Percentiles rank a stretch among this genome's conserved stretches.
phyloP scores from a whole-genome alignment of 805 yeast genomes.

The Barnettozyma siamensis region DNA sequence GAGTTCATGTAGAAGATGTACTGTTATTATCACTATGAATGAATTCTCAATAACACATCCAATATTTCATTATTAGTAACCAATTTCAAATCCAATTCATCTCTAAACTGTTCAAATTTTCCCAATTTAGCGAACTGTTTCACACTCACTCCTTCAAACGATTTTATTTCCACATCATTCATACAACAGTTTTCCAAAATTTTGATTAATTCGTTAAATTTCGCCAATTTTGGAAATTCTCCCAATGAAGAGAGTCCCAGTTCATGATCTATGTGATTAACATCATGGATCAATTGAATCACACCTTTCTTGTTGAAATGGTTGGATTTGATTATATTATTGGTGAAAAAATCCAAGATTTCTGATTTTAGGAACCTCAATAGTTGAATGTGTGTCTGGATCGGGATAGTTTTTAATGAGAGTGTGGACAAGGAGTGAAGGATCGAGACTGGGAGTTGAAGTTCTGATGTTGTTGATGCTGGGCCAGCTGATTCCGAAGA shows the following conservation, averaged over 20 bases:
- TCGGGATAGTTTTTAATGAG: conserved; percentile 12
- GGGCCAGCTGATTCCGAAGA: background rate
- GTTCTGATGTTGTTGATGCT: conserved; percentile 22
- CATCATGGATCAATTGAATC: conserved; percentile 29
- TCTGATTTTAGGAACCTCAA: conserved; percentile 23
- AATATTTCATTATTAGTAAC: conserved; percentile 30
- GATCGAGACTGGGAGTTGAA: conserved; percentile 21
- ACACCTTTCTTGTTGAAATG: conserved; percentile 31
- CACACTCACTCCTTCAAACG: conserved; percentile 15
- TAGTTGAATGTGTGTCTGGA: conserved; percentile 16
- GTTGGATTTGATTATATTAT: conserved; percentile 32
- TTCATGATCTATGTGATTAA: conserved; percentile 7
- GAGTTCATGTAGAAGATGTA: too few relatives aligned
- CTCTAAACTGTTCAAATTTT: conserved; percentile 24
- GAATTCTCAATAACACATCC: conserved; percentile 32
- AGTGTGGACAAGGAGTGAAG: conserved; percentile 21
- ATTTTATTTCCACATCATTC: conserved; percentile 14
- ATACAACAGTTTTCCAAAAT: conserved; percentile 11
- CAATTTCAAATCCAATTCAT: conserved; percentile 14
- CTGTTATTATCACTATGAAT: background rate
- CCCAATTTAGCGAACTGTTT: conserved; percentile 27
- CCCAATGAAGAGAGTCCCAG: background rate
- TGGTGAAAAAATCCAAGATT: conserved; percentile 29
- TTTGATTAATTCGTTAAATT: conserved; percentile 13
- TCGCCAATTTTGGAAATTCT: conserved; percentile 3